A percentile compares a stretch with the other conserved stretches of the same genome.
These are phyloP conservation scores for Gossypium trilobum DNA, from an alignment of 441 rosid genomes.

Conservation along the genomic window DNA sequence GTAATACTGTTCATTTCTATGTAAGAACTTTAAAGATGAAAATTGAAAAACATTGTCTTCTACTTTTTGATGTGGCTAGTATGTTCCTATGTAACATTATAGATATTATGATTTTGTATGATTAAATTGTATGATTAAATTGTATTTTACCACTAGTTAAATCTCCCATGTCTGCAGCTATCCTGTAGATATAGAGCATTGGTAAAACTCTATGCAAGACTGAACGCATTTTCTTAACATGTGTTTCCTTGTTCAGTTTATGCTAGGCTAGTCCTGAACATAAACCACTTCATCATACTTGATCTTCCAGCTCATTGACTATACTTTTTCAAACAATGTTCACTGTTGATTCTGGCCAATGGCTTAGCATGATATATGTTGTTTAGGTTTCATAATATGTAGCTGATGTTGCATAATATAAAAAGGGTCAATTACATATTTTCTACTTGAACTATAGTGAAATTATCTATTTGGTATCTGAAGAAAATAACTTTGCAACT, in stretches of 20 bases:
- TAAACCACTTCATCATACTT: background rate
- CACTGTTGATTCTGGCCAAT: background rate
- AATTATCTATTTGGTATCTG: background rate
- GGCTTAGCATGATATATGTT: background rate
- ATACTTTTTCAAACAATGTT: background rate
- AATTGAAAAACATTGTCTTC: background rate
- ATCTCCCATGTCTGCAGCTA: background rate
- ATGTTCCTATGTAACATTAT: background rate
- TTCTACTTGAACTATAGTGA: background rate
- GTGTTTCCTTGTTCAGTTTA: background rate
- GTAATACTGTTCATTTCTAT: background rate
- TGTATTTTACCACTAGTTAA: background rate
- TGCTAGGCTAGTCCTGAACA: background rate
- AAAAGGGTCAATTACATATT: background rate
- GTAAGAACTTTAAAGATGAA: background rate
- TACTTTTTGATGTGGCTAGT: background rate
- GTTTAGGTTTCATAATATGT: slow-evolving; percentile 1
- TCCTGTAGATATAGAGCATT: background rate
- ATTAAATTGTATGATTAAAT: background rate
- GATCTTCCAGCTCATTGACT: background rate
- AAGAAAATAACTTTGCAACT: background rate
- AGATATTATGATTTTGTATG: background rate
- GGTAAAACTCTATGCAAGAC: background rate
- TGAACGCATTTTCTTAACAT: background rate
- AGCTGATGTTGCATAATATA: background rate